Conservation (phyloP, 2,329 filamentous ascomycete species). For the Domatiomyces globalis region DNA sequence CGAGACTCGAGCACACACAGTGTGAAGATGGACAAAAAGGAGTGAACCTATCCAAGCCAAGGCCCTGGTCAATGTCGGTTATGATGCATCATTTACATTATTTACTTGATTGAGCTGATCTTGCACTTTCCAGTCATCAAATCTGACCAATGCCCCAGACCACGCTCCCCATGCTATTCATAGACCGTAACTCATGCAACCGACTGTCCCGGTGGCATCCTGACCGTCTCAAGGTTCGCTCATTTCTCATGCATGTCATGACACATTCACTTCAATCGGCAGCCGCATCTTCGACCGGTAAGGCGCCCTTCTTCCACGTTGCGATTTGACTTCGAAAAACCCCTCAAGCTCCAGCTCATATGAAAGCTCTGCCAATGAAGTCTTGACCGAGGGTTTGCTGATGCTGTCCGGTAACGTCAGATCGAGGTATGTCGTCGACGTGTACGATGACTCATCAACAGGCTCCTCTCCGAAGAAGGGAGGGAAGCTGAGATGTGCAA, state of each 20-base stretch:
- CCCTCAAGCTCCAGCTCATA: constrained; percentile 10
- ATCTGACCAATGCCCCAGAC: neutral
- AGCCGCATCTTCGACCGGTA: constrained; percentile 7
- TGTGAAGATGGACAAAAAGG: neutral
- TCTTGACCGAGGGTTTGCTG: constrained; percentile 8
- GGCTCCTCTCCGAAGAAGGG: constrained; percentile 6
- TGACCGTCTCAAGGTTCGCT: neutral
- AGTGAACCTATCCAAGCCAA: neutral
- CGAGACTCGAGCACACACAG: neutral
- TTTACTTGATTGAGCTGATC: neutral
- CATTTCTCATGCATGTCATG: neutral
- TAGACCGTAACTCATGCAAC: neutral
- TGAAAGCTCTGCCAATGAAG: constrained; percentile 7
- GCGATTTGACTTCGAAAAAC: constrained; percentile 5
- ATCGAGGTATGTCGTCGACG: constrained; percentile 9
- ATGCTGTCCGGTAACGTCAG: constrained; percentile 12
- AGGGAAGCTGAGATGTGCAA: constrained; percentile 6
- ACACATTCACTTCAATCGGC: constrained; percentile 3
- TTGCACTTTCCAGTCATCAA: neutral
- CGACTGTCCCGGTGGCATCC: neutral
- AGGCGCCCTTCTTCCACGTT: constrained; percentile 1
- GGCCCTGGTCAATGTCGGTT: neutral
- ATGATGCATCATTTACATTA: neutral
- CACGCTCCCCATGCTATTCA: neutral
- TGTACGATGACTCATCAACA: constrained; percentile 3